Percentiles rank a stretch among this genome's conserved stretches.
Evolutionary conservation across 192 early-diverging fungal species (phyloP).

Genomic region (Gonapodya prolifera): DNA sequence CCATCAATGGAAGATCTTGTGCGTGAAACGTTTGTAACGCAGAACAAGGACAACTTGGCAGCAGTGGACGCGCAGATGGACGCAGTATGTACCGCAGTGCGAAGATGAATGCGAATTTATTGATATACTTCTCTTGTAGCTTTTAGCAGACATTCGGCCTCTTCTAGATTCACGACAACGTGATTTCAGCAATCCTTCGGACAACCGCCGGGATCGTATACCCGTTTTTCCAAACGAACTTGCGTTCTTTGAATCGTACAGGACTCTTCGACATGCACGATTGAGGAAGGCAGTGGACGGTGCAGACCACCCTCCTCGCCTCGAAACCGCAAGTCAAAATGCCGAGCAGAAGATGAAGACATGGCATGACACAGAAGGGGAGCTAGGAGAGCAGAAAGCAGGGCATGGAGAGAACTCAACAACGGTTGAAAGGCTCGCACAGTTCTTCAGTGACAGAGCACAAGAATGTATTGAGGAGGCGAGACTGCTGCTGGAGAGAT

Average conservation of each 20-base stretch:
- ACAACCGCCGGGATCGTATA: background rate
- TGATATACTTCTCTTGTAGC: no score
- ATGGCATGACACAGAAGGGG: background rate
- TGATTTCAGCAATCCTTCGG: background rate
- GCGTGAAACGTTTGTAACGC: background rate
- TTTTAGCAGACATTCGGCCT: background rate
- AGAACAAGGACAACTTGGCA: background rate
- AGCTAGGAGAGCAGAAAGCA: background rate
- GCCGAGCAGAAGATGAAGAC: background rate
- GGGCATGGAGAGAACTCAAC: background rate
- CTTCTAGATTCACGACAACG: background rate
- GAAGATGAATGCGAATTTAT: no score
- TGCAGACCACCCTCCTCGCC: background rate
- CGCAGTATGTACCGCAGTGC: background rate
- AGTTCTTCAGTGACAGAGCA: background rate
- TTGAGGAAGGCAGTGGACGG: background rate
- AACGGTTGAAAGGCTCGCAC: background rate
- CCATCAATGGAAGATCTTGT: conserved; percentile 1
- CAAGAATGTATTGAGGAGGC: background rate
- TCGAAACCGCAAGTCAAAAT: background rate
- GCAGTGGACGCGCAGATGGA: background rate
- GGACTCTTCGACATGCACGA: background rate
- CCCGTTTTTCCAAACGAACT: background rate
- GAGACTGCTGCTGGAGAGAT: background rate
- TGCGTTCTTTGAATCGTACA: background rate